Evolutionary conservation across 2,329 filamentous ascomycete species (phyloP).

Genomic region (Verticillium longisporum): DNA sequence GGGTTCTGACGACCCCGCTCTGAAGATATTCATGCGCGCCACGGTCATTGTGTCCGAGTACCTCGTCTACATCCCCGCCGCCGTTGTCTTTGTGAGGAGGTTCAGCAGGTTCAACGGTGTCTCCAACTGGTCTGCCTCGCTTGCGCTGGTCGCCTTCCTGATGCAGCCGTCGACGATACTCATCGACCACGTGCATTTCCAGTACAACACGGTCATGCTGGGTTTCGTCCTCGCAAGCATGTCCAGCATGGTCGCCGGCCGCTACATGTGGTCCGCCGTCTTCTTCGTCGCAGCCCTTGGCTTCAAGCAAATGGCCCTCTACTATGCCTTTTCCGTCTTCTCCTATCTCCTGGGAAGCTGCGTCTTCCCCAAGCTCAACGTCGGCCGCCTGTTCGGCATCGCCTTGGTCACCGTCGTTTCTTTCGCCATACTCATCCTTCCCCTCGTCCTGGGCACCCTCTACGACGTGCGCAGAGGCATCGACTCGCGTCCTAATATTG

Average conservation of each 20-base stretch:
- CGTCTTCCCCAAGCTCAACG: slow-evolving; percentile 64
- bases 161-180: slow-evolving; percentile 89
- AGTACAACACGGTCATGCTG: slow-evolving; percentile 99
- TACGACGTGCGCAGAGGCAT: slow-evolving; percentile 63
- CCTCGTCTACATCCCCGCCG: slow-evolving; percentile 77
- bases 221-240: slow-evolving; percentile 81
- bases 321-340: slow-evolving; percentile 91
- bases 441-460: slow-evolving; percentile 65
- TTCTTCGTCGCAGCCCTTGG: slow-evolving; percentile 93
- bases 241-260: slow-evolving; percentile 80
- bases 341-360: slow-evolving; percentile 85
- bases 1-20: slow-evolving; percentile 66
- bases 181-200: slow-evolving; percentile 92
- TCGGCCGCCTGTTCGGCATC: slow-evolving; percentile 66
- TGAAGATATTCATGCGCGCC: slow-evolving; percentile 95
- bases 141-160: slow-evolving; percentile 82
- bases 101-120: slow-evolving; percentile 72
- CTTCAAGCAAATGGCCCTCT: slow-evolving; percentile 99
- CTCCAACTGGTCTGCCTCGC: slow-evolving; percentile 72
- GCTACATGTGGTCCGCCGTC: slow-evolving; percentile 80
- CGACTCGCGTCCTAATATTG: slow-evolving; percentile 46
- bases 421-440: slow-evolving; percentile 69
- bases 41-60: slow-evolving; percentile 90
- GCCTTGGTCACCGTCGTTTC: slow-evolving; percentile 64
- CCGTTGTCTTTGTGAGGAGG: slow-evolving; percentile 77